Conservation (phyloP, 441 rosid genomes). For the Populus trichocarpa region DNA sequence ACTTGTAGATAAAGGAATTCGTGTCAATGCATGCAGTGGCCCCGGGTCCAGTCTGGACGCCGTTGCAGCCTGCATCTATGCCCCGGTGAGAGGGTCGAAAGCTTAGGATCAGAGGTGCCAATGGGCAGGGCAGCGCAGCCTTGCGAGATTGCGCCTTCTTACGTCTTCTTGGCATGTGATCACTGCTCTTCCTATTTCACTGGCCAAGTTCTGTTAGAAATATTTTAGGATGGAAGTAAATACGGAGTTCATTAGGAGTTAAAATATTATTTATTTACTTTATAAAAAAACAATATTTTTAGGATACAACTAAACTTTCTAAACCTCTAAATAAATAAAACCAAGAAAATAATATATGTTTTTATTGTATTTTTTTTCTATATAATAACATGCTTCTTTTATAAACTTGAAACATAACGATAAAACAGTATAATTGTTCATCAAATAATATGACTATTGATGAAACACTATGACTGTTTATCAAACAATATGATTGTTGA, state of each 20-base stretch:
- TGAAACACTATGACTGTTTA: no score
- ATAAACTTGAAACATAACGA: no score
- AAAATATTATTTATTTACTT: no score
- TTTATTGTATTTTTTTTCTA: no score
- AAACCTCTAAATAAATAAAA: conserved; percentile 10
- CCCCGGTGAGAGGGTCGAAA: conserved; percentile 25
- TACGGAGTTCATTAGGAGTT: no score
- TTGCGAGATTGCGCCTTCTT: conserved; percentile 40
- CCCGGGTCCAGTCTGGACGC: conserved; percentile 52
- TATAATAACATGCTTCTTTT: no score
- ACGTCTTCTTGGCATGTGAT: conserved; percentile 45
- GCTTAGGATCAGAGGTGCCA: conserved; percentile 34
- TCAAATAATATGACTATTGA: no score
- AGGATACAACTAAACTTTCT: conserved; percentile 19
- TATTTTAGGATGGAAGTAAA: no score
- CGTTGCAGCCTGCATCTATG: conserved; percentile 40
- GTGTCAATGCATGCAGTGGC: conserved; percentile 47
- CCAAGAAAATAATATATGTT: no score
- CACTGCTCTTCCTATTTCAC: conserved; percentile 50
- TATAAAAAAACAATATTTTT: no score
- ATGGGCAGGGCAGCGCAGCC: conserved; percentile 53
- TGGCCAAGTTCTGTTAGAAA: conserved; percentile 35
- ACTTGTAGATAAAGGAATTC: conserved; percentile 33
- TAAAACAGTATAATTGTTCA: no score
- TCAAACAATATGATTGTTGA: no score